Percentiles rank a stretch among this genome's conserved stretches.
Evolutionary conservation across 768 basidiomycete genomes (phyloP).

Genomic region (Phanerochaete sordida): DNA sequence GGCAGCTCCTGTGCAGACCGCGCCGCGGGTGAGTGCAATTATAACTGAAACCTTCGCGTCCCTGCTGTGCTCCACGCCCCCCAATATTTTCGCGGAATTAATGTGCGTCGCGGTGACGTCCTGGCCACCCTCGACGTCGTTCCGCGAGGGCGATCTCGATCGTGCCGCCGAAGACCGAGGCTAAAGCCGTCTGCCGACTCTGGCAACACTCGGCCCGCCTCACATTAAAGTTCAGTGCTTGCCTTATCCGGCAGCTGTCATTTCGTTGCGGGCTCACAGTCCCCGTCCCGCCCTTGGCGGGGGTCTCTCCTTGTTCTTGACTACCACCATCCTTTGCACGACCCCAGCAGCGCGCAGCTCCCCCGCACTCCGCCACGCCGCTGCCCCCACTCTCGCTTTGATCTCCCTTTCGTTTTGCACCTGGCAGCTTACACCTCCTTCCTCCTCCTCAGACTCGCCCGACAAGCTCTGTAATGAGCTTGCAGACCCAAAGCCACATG

Average conservation of each 20-base stretch:
- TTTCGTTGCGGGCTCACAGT: neutral
- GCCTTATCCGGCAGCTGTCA: conserved; percentile 1
- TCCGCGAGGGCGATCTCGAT: neutral
- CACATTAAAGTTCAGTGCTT: neutral
- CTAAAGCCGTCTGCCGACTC: neutral
- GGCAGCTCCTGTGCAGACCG: neutral
- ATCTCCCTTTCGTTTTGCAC: neutral
- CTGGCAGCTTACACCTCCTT: neutral
- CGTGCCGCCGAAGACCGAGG: neutral
- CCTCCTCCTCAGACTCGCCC: neutral
- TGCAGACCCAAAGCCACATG: conserved; percentile 5
- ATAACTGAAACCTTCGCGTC: neutral
- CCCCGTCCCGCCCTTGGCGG: neutral
- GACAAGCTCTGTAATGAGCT: neutral
- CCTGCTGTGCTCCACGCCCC: neutral
- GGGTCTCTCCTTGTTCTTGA: neutral
- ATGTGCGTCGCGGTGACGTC: neutral
- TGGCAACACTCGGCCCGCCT: neutral
- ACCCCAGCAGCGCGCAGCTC: neutral
- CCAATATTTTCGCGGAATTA: neutral
- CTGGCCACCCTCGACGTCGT: conserved; percentile 3
- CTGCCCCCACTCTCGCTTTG: neutral
- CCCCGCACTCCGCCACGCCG: neutral
- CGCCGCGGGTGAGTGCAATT: neutral
- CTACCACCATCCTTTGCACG: neutral